phyloP scores from a whole-genome alignment of 805 yeast species.

The Ascoidea asiatica region DNA sequence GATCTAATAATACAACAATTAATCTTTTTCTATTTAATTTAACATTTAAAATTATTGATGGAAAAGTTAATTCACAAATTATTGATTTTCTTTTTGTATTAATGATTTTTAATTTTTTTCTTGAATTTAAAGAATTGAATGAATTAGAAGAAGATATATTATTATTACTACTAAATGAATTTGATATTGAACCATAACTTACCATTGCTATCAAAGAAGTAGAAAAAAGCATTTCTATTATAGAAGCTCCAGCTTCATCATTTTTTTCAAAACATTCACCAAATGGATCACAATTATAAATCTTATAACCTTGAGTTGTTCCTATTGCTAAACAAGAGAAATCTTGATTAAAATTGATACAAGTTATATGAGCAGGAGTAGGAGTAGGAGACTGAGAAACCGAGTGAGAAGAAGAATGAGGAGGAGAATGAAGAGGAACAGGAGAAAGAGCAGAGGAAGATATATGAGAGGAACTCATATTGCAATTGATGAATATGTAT shows the following conservation, averaged over 20 bases:
- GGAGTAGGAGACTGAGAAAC: too few relatives aligned
- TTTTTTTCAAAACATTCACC: constrained; percentile 47
- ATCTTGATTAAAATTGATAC: constrained; percentile 72
- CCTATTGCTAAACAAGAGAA: constrained; percentile 72
- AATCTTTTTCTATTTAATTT: constrained; percentile 73
- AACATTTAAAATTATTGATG: constrained; percentile 58
- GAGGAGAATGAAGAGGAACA: too few relatives aligned
- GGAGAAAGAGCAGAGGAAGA: too few relatives aligned
- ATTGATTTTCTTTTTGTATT: constrained; percentile 58
- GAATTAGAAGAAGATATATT: too few relatives aligned
- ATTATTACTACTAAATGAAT: too few relatives aligned
- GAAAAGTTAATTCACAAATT: constrained; percentile 83
- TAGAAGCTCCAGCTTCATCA: constrained; percentile 34
- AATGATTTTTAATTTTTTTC: constrained; percentile 48
- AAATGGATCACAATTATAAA: constrained; percentile 82
- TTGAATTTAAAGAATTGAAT: constrained; percentile 35
- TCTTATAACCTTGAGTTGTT: constrained; percentile 46
- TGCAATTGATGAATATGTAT: too few relatives aligned
- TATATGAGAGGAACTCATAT: too few relatives aligned
- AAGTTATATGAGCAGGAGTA: neutral
- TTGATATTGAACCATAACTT: constrained; percentile 58
- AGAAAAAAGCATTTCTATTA: constrained; percentile 82
- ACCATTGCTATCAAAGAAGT: constrained; percentile 80
- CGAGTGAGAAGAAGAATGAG: too few relatives aligned
- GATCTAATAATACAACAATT: constrained; percentile 65